A percentile compares a stretch with the other conserved stretches of the same genome.
These are phyloP conservation scores for Zygosaccharomyces sapae DNA, from an alignment of 1,139 yeast species.

Conservation along the genomic window DNA sequence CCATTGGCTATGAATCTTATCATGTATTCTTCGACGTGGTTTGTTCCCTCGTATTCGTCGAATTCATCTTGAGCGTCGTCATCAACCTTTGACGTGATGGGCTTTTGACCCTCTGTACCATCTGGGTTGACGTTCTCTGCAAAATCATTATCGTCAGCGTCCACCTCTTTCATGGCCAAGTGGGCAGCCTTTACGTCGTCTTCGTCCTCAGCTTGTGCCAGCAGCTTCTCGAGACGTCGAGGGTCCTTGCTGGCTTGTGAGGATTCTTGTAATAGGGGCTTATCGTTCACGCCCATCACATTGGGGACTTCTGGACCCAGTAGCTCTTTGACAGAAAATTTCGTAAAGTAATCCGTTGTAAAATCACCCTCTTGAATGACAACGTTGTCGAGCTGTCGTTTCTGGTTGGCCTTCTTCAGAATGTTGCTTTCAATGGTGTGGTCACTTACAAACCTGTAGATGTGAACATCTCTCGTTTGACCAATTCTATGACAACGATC, in stretches of 20 bases:
- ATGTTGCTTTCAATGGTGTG: conserved; percentile 95
- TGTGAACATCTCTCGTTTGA: conserved; percentile 95
- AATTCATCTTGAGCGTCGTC: conserved; percentile 24
- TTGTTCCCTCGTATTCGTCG: conserved; percentile 72
- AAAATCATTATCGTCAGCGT: conserved; percentile 81
- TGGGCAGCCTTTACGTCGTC: conserved; percentile 93
- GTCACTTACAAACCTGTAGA: conserved; percentile 92
- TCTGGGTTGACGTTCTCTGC: conserved; percentile 39
- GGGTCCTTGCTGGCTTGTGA: conserved; percentile 30
- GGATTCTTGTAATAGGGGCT: conserved; percentile 37
- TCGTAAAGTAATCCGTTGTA: conserved; percentile 92
- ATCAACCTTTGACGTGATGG: conserved; percentile 24
- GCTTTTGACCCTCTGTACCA: conserved; percentile 6
- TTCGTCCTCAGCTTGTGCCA: conserved; percentile 94
- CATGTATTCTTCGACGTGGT: conserved; percentile 97
- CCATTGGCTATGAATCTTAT: conserved; percentile 84
- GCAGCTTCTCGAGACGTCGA: conserved; percentile 55
- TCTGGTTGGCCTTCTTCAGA: conserved; percentile 89
- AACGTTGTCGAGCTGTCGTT: conserved; percentile 88
- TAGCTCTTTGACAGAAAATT: conserved; percentile 82
- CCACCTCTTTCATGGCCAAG: conserved; percentile 80
- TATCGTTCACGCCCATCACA: conserved; percentile 34
- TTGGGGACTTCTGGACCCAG: conserved; percentile 58
- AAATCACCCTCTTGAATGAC: conserved; percentile 98
- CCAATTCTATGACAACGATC: conserved; percentile 99